Conservation (phyloP, 2,329 filamentous ascomycete genomes). For the Exophiala spinifera region DNA sequence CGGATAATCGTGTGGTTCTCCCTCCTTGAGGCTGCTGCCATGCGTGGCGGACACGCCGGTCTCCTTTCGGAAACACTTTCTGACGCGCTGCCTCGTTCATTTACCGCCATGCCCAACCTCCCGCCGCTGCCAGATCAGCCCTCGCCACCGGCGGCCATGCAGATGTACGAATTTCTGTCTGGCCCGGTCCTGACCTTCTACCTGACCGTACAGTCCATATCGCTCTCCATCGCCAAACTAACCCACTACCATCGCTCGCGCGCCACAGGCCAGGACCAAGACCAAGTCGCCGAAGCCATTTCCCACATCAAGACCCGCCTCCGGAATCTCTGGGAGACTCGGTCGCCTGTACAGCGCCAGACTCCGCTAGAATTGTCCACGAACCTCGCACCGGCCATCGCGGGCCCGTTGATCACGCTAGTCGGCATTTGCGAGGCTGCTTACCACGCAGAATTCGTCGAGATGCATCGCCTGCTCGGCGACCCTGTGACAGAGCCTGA, state of each 20-base stretch:
- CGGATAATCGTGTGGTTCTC: not conserved
- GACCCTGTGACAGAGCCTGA: slow-evolving; percentile 1
- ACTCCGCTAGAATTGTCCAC: not conserved
- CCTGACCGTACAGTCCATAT: not conserved
- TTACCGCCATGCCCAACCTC: not conserved
- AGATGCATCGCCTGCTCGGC: not conserved
- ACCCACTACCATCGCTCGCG: slow-evolving; percentile 3
- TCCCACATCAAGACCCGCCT: not conserved
- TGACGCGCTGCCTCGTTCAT: not conserved
- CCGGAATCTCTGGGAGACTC: not conserved
- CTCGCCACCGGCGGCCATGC: not conserved
- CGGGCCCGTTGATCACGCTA: not conserved
- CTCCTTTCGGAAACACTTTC: not conserved
- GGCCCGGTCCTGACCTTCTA: not conserved
- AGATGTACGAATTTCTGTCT: not conserved
- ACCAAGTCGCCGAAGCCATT: slow-evolving; percentile 2
- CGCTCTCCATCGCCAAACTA: not conserved
- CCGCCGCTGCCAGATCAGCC: not conserved
- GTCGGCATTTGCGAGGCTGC: not conserved
- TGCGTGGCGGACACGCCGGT: not conserved
- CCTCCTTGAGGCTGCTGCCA: not conserved
- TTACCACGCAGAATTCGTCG: slow-evolving; percentile 7
- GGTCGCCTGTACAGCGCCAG: not conserved
- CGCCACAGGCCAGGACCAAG: slow-evolving; percentile 4
- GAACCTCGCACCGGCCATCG: not conserved